Evolutionary conservation across 2,329 filamentous ascomycete genomes (phyloP), one percentile per base, ranked within the genome.

Genomic region (Aspergillus terreus): DNA sequence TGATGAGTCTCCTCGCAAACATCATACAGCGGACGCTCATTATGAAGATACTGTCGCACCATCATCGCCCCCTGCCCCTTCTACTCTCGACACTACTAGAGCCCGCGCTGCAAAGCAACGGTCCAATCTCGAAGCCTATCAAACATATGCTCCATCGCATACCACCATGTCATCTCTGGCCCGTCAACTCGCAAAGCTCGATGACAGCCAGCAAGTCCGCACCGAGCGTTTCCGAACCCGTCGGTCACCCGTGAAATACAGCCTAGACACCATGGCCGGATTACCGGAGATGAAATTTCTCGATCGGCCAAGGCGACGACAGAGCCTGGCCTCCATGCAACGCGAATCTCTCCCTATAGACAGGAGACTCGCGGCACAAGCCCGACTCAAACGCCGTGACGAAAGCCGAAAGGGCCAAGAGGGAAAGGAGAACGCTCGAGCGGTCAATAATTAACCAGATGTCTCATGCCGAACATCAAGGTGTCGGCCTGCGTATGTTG

Each of bases 351-450:
- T 71, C 10, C 57, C 67, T 4, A 51, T 67, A 2, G 71, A 73
- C 27, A 63, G 70, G 19, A 47, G 63, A 47, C 59, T 68, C 3
- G 66, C 66, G 9, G 70, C 71, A 4, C 62, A 67, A 50, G 67
- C 64, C n/a, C 62, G 70, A 35, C 59, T 73, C 11, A 66, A 64
- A 43, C 64, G 62, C 40, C 67, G 63, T 52, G 57, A 60, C 42
- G 57, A 64, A 25, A 58, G 47, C 27, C 59, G 59, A 17, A 65
- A 60, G 55, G 47, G 46, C 30, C 60, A 55, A 52, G 58, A 62
- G n/a, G 69, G 65, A 23, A 71, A 70, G 51, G 69, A 71, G 51
- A 70, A 68, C 57, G 49, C 63, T 4, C 56, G 51, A 40, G 42
- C 60, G 12, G 47, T 53, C 35, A 38, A 48, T 30, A 35, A 32